A percentile compares a stretch with the other conserved stretches of the same genome.
phyloP scores from a whole-genome alignment of 2,329 filamentous ascomycete species.

The Dactylellina drechsleri region DNA sequence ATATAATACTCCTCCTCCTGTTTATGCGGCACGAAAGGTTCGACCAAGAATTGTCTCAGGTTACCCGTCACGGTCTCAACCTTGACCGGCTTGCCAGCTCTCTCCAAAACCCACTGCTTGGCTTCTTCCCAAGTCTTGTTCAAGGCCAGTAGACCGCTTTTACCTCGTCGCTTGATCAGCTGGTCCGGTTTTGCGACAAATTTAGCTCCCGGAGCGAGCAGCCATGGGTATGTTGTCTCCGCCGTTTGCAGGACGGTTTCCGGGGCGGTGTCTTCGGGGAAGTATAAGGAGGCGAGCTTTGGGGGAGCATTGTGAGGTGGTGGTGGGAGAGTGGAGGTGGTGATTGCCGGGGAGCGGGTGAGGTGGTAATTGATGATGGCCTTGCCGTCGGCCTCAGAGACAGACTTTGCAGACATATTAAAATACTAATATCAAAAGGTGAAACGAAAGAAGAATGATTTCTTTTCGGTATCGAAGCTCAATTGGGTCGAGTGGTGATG shows the following conservation, averaged over 20 bases:
- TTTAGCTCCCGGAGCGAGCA: slow-evolving; percentile 82
- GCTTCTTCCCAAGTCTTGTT: slow-evolving; percentile 98
- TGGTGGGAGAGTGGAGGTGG: slow-evolving; percentile 89
- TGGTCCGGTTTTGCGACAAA: slow-evolving; percentile 99
- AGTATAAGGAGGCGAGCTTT: slow-evolving; percentile 89
- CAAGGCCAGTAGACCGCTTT: slow-evolving; percentile 93
- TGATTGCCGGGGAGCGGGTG: slow-evolving; percentile 95
- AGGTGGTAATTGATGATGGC: slow-evolving; percentile 99
- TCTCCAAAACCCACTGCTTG: slow-evolving; percentile 89
- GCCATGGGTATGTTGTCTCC: slow-evolving; percentile 96
- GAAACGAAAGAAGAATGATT: slow-evolving; percentile 58
- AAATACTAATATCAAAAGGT: slow-evolving; percentile 59
- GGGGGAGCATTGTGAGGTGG: slow-evolving; percentile 89
- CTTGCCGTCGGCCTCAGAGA: slow-evolving; percentile 99
- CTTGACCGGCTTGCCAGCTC: slow-evolving; percentile 89
- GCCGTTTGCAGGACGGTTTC: slow-evolving; percentile 90
- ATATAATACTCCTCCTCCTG: slow-evolving; percentile 99
- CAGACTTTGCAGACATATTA: slow-evolving; percentile 91
- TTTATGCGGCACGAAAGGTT: slow-evolving; percentile 97
- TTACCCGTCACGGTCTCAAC: slow-evolving; percentile 91
- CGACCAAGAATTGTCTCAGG: slow-evolving; percentile 94
- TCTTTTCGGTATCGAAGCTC: slow-evolving; percentile 57
- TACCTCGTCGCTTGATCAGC: slow-evolving; percentile 99
- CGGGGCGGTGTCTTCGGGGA: slow-evolving; percentile 86
- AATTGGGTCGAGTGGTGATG: slow-evolving; percentile 58